These are phyloP conservation scores for Logfia minima DNA, from an alignment of 129 eudicot species.

Conservation along the genomic window DNA sequence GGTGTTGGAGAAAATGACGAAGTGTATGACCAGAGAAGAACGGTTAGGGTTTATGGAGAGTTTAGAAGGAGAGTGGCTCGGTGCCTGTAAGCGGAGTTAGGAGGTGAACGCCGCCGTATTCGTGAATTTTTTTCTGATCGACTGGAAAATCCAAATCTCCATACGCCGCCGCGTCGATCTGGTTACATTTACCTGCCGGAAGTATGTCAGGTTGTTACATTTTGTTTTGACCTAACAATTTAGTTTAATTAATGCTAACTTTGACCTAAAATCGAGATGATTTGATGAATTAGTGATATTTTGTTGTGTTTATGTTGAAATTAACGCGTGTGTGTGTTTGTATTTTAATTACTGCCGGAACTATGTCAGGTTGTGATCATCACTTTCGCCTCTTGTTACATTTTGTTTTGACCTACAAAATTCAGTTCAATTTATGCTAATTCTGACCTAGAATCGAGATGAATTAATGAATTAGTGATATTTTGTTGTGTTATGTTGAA, in stretches of 20 bases:
- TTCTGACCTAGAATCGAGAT: not conserved
- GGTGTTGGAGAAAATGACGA: constrained; percentile 25
- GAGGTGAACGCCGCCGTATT: constrained; percentile 32
- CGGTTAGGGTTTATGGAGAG: constrained; percentile 41
- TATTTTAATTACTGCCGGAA: not conserved
- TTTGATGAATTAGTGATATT: not conserved
- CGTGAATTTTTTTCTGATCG: constrained; percentile 21
- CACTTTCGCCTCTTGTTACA: constrained; percentile 2
- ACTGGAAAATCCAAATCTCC: constrained; percentile 27
- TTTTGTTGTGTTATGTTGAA: constrained; percentile 9
- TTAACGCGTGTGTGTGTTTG: not conserved
- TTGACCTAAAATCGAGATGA: not conserved
- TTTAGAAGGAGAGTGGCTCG: constrained; percentile 29
- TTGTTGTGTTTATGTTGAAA: not conserved
- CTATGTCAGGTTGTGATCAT: not conserved
- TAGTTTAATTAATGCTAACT: not conserved
- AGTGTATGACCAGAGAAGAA: constrained; percentile 30
- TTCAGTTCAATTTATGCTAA: not conserved
- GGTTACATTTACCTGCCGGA: constrained; percentile 19
- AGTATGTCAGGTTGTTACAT: constrained; percentile 36
- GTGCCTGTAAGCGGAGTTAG: constrained; percentile 33
- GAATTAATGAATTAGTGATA: too few species aligned
- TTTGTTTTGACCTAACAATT: not conserved
- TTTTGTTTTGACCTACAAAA: not conserved
- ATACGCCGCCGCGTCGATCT: constrained; percentile 21